Conservation (phyloP, 352 stramenopile genomes). For the Globisporangium sylvaticum region DNA sequence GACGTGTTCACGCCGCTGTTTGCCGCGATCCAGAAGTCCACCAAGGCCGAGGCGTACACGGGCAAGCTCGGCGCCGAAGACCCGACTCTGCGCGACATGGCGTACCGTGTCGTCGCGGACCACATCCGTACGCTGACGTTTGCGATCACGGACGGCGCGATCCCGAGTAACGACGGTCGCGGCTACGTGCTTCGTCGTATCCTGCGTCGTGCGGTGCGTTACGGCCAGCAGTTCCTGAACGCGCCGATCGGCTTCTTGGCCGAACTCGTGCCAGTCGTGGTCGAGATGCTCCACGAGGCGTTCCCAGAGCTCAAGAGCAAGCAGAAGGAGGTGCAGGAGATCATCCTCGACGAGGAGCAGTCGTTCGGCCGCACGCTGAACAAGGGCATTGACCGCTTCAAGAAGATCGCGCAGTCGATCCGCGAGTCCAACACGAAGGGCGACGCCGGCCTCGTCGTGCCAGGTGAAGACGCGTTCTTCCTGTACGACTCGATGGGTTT, state of each 20-base stretch:
- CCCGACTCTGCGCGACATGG: conserved; percentile 79
- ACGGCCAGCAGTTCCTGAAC: conserved; percentile 97
- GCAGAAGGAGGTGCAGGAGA: conserved; percentile 87
- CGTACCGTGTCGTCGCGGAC: conserved; percentile 96
- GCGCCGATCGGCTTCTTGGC: conserved; percentile 94
- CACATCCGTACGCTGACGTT: conserved; percentile 97
- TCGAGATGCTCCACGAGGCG: conserved; percentile 91
- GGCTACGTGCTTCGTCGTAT: conserved; percentile 99
- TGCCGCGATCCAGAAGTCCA: conserved; percentile 85
- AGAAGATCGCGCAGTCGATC: conserved; percentile 83
- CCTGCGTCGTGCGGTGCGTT: conserved; percentile 95
- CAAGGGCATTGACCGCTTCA: conserved; percentile 90
- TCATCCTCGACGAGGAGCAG: conserved; percentile 96
- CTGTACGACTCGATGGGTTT: conserved; percentile 99
- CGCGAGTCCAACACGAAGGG: conserved; percentile 52
- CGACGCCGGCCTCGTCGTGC: conserved; percentile 73
- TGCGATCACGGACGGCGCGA: conserved; percentile 96
- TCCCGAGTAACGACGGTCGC: conserved; percentile 96
- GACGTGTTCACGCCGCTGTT: conserved; percentile 98
- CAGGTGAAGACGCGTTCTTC: conserved; percentile 96
- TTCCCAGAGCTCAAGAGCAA: conserved; percentile 96
- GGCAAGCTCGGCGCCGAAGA: conserved; percentile 90
- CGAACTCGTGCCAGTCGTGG: conserved; percentile 91
- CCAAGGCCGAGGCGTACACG: conserved; percentile 74
- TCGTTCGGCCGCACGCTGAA: conserved; percentile 94